Evolutionary conservation across 1,284 basidiomycete genomes (phyloP), one percentile per base, ranked within the genome.

Genomic region (Ustilago tritici): DNA sequence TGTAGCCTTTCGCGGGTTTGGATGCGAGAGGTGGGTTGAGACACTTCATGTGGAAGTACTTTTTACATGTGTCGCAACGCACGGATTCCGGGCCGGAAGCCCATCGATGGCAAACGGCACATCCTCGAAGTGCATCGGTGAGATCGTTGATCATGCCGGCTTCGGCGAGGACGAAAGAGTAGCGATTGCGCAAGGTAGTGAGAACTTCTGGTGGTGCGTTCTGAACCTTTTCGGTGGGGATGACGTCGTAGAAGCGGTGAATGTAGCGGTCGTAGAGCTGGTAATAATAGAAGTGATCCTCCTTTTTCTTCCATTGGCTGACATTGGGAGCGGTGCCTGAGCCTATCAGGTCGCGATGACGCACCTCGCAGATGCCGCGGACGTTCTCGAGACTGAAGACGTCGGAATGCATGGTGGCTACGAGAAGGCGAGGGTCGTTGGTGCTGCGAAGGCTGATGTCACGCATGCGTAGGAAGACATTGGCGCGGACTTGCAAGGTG

Each of bases 221-320:
- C 80, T 92, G 91, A 66, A 97, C 91, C 82, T 92, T 93, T 55
- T 90, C 90, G 32, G 94, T 91, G 62, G 93, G 92, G 67, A 99
- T 92, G 78, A 98, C 93, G 87, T 99, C 97, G 87, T 96, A 98
- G 88, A 97, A 96, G 86, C 95, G 93, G 88, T 97, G 95, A 87
- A 98, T 94, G 88, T 98, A 98, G 53, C 95, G 94, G 88, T 99
- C 96, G 86, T 95, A 98, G 65, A 96, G 90, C 80, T 93, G 92
- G 80, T 92, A 91, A 88, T 95, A 98, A 89, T 95, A 97, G 88
- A 98, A 98, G 81, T 94, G 91, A 87, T 98, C 95, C 14, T 95
- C 93, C 56, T 92, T 91, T 87, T 93, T 93, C 88, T 95, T 97
- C 95, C 95, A 98, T n/a, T 92, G 92, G 81, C 92, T 90, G 60